Base-by-base conservation (phyloP, 1,284 basidiomycete species). In the Cryptococcus jaspeensis region DNA sequence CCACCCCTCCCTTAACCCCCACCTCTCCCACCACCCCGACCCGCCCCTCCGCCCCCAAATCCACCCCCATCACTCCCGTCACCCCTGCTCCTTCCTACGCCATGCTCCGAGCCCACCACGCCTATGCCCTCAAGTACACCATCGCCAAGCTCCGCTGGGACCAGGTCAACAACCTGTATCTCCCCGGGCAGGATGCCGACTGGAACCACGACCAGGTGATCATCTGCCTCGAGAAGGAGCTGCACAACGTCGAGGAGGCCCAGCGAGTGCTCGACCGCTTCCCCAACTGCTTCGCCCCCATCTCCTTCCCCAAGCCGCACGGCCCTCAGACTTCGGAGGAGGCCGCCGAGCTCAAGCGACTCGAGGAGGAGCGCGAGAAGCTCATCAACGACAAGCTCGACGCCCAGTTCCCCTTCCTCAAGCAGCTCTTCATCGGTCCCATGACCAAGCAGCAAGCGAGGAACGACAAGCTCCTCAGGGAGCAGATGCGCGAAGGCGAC, bases 61-160 rank as follows among this genome's bases (percentile, higher is more conserved):
- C 28, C 22, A 16, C 38, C 15, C 47, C 45, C 38, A 25, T 45
- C 43, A 32, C 22, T 22, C 35, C 51, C 59, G 23, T 28, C 8
- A 22, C 36, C 41, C 56, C 61, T 45, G 20, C 43, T 3, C 56
- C 53, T 18, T 61, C 61, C 13, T 70, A 72, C 50, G 61, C 69
- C 28, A 48, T 66, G 48, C 62, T 72, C 9, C 61, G 70, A 15
- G 59, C 60, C 2, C 55, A 62, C 43, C 70, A 72, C 55, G 67
- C 53, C 35, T 52, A 56, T 6, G 62, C 69, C 5, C 52, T 69
- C 46, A 53, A 61, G 40, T 68, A 68, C 55, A 49, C 61, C 37
- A 71, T 72, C 36, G 62, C 67, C 52, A 66, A 63, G 45, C 52
- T 72, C 16, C 57, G 67, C 5, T 70, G 69, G 69, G 69, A 72